phyloP scores from a whole-genome alignment of 176 grass and related monocot genomes.

The Typha latifolia region DNA sequence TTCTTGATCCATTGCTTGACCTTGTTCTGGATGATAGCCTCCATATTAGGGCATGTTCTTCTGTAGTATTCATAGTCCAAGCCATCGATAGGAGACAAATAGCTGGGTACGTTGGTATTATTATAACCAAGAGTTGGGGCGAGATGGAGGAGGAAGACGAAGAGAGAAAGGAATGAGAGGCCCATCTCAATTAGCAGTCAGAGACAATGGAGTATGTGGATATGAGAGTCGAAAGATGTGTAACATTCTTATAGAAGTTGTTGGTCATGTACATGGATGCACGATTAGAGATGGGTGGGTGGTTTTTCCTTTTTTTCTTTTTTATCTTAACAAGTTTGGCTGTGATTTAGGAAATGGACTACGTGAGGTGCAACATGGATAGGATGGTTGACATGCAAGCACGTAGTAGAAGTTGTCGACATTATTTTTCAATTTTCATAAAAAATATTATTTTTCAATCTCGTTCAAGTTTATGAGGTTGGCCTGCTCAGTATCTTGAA shows the following conservation, averaged over 20 bases:
- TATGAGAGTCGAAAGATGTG: no score
- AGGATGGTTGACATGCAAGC: constrained; percentile 1
- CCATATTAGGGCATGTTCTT: constrained; percentile 40
- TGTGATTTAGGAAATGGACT: no score
- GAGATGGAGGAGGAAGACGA: constrained; percentile 18
- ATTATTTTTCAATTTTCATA: no score
- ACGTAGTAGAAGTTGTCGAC: constrained; percentile 2
- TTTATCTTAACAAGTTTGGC: neutral
- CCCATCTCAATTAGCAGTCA: constrained; percentile 7
- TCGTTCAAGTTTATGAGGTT: no score
- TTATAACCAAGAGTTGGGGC: neutral
- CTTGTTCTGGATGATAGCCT: constrained; percentile 34
- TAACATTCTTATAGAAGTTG: no score
- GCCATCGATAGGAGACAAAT: constrained; percentile 7
- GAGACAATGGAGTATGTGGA: neutral
- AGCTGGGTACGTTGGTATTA: neutral
- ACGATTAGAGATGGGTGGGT: no score
- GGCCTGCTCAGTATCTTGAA: no score
- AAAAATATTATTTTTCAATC: no score
- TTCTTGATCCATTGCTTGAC: constrained; percentile 29
- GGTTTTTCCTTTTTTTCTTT: constrained; percentile 2
- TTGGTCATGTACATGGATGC: no score
- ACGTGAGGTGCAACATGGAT: no score
- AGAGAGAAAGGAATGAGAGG: constrained; percentile 1
- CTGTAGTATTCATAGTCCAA: constrained; percentile 22